Conservation (phyloP, 805 yeast genomes). For the Suhomyces kilbournensis region DNA sequence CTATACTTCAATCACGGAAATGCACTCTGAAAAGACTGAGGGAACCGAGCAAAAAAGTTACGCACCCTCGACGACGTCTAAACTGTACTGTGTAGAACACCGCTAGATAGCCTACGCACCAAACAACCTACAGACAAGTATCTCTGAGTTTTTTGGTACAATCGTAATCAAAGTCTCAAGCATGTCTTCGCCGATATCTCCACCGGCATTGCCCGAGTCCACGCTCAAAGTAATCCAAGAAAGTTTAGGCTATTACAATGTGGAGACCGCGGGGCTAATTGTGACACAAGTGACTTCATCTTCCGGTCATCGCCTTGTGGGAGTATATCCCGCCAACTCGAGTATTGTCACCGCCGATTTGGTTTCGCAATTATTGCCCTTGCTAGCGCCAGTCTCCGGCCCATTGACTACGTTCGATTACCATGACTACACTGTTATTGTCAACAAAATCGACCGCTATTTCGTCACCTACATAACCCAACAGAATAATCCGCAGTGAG, state of each 20-base stretch:
- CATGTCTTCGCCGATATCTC: constrained; percentile 1
- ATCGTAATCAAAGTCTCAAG: too few relatives aligned
- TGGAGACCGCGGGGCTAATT: background rate
- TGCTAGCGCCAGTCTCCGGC: background rate
- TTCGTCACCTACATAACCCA: background rate
- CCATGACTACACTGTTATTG: background rate
- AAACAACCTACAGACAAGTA: too few relatives aligned
- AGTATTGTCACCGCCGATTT: background rate
- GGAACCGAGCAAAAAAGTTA: background rate
- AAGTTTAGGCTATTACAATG: background rate
- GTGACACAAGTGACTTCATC: background rate
- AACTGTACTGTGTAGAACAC: too few relatives aligned
- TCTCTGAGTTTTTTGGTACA: too few relatives aligned
- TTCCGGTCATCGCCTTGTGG: background rate
- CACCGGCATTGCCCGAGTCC: constrained; percentile 2
- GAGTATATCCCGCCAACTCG: background rate
- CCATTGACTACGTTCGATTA: background rate
- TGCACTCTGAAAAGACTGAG: background rate
- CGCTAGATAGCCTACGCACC: too few relatives aligned
- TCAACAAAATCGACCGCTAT: background rate
- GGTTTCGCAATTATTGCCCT: background rate
- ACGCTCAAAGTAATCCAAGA: background rate
- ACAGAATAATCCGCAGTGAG: background rate
- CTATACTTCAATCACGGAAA: background rate
- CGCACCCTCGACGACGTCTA: too few relatives aligned